Conservation (phyloP, 768 basidiomycete species). For the Leccinum truebloodii region DNA sequence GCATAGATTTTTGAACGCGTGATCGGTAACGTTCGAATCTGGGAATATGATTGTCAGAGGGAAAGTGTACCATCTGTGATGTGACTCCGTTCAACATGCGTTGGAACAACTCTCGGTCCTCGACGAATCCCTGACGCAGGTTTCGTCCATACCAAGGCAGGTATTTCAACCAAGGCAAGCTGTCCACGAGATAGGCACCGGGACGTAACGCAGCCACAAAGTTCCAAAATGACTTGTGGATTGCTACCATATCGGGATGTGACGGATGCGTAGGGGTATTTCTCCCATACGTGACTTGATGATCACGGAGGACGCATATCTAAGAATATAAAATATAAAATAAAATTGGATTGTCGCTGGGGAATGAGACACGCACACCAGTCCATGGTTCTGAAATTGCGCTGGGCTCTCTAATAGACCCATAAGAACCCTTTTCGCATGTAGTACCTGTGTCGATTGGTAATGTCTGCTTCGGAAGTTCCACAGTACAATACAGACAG, state of each 20-base stretch:
- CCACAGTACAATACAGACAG: too few species aligned
- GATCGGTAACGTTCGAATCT: background rate
- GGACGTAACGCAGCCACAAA: slow-evolving; percentile 26
- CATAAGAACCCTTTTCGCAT: slow-evolving; percentile 20
- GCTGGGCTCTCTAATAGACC: slow-evolving; percentile 15
- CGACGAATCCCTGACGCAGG: slow-evolving; percentile 49
- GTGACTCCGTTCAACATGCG: slow-evolving; percentile 45
- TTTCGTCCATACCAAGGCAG: slow-evolving; percentile 62
- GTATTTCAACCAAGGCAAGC: slow-evolving; percentile 36
- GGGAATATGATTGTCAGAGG: background rate
- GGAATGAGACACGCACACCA: slow-evolving; percentile 39
- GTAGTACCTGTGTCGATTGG: slow-evolving; percentile 43
- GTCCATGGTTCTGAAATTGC: slow-evolving; percentile 8
- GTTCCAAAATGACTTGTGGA: slow-evolving; percentile 23
- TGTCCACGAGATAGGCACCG: slow-evolving; percentile 36
- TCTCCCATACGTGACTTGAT: slow-evolving; percentile 25
- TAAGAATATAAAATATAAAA: background rate
- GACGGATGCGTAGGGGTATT: slow-evolving; percentile 10
- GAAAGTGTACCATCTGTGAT: slow-evolving; percentile 37
- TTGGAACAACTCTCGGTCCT: slow-evolving; percentile 49
- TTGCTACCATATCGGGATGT: slow-evolving; percentile 17
- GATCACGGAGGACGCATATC: slow-evolving; percentile 18
- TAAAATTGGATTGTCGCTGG: too few species aligned
- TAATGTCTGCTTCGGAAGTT: slow-evolving; percentile 16
- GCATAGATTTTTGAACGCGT: slow-evolving; percentile 4